These are phyloP conservation scores for Mucor mucedo DNA, from an alignment of 371 early-diverging fungal genomes.

Conservation along the genomic window DNA sequence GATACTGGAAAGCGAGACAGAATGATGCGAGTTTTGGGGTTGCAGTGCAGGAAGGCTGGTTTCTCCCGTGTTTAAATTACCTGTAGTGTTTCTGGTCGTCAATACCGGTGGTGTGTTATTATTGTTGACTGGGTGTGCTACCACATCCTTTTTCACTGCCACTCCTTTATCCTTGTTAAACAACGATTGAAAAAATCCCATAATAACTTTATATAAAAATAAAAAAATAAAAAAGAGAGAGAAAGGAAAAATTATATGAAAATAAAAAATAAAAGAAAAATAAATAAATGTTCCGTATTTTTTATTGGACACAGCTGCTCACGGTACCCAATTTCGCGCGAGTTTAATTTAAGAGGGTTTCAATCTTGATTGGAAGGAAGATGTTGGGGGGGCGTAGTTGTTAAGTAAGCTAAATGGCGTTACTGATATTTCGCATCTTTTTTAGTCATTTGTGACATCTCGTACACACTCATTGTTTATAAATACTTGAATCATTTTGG, in stretches of 20 bases:
- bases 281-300: slow-evolving; percentile 4
- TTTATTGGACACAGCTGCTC: background rate
- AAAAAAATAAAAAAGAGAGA: background rate
- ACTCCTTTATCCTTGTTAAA: slow-evolving; percentile 23
- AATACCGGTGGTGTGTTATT: background rate
- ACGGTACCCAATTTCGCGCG: too few relatives aligned
- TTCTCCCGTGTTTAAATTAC: too few relatives aligned
- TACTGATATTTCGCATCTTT: too few relatives aligned
- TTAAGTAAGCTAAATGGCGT: too few relatives aligned
- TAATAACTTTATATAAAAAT: too few relatives aligned
- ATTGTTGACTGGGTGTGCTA: background rate
- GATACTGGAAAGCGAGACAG: background rate
- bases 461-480: too few relatives aligned
- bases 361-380: too few relatives aligned
- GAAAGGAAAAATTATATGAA: background rate
- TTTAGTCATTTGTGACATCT: too few relatives aligned
- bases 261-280: background rate
- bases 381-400: too few relatives aligned
- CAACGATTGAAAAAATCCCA: slow-evolving; percentile 43
- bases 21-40: background rate
- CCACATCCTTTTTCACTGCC: slow-evolving; percentile 1
- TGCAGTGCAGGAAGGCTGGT: too few relatives aligned
- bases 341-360: too few relatives aligned
- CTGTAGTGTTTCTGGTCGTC: background rate
- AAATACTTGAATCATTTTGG: too few relatives aligned